Percentiles rank a stretch among this genome's conserved stretches.
phyloP scores from a whole-genome alignment of 768 basidiomycete genomes.

The Psilocybe cyanescens region DNA sequence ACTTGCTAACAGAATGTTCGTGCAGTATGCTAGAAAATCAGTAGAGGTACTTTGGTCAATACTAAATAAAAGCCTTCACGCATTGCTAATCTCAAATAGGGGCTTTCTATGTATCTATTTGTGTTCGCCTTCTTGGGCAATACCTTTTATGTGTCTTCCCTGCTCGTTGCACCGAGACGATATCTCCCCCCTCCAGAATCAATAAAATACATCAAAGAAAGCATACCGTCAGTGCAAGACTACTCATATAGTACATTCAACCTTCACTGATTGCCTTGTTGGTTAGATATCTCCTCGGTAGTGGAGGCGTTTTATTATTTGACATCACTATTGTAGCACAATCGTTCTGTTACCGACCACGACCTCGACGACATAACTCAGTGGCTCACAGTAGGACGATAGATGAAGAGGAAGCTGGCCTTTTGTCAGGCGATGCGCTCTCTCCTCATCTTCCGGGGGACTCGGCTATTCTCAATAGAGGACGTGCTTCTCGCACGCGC shows the following conservation, averaged over 20 bases:
- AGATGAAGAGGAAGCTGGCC: slow-evolving; percentile 53
- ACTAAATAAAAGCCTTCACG: background rate
- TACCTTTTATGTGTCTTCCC: slow-evolving; percentile 88
- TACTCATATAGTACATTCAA: background rate
- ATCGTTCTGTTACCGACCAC: slow-evolving; percentile 74
- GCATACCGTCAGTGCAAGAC: slow-evolving; percentile 70
- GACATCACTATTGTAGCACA: slow-evolving; percentile 92
- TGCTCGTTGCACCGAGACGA: slow-evolving; percentile 76
- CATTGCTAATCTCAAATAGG: slow-evolving; percentile 45
- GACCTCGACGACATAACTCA: slow-evolving; percentile 39
- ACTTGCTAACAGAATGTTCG: background rate
- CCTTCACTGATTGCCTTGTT: slow-evolving; percentile 1
- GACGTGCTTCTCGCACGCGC: slow-evolving; percentile 40
- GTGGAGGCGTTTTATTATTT: slow-evolving; percentile 91
- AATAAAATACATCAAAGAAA: slow-evolving; percentile 73
- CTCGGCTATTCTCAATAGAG: slow-evolving; percentile 36
- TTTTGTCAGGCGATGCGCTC: slow-evolving; percentile 47
- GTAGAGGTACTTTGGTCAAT: slow-evolving; percentile 59
- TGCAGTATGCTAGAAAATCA: slow-evolving; percentile 84
- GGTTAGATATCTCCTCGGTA: slow-evolving; percentile 85
- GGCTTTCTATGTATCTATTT: slow-evolving; percentile 93
- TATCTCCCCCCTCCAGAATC: slow-evolving; percentile 61
- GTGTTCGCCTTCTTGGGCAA: slow-evolving; percentile 95
- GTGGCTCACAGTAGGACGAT: slow-evolving; percentile 27
- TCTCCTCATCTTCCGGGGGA: slow-evolving; percentile 31